Conservation (phyloP, 2,329 filamentous ascomycete species). For the Penicillium sp. region DNA sequence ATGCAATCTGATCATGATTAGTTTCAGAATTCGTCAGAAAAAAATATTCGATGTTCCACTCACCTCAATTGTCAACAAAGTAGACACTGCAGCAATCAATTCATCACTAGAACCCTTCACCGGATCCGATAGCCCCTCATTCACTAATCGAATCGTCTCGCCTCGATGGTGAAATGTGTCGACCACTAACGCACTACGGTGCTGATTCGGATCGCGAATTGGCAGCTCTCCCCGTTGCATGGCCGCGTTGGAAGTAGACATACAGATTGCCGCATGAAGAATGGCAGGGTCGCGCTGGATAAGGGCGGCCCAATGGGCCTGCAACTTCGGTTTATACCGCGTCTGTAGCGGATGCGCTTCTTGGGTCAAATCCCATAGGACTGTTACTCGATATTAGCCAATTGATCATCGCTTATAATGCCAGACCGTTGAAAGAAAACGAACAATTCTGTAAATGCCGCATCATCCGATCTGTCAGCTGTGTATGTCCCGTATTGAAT, state of each 20-base stretch:
- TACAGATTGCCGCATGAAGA: constrained; percentile 42
- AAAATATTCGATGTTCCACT: neutral
- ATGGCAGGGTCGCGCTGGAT: constrained; percentile 40
- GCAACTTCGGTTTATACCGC: constrained; percentile 37
- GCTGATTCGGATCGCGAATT: constrained; percentile 35
- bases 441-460: constrained; percentile 41
- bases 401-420: neutral
- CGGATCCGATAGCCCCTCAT: constrained; percentile 41
- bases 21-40: neutral
- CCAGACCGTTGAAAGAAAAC: constrained; percentile 9
- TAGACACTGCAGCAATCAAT: constrained; percentile 42
- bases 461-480: constrained; percentile 41
- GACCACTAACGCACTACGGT: constrained; percentile 35
- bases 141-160: constrained; percentile 43
- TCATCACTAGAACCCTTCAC: constrained; percentile 43
- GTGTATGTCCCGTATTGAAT: constrained; percentile 39
- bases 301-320: constrained; percentile 40
- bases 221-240: constrained; percentile 38
- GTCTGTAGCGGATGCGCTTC: constrained; percentile 40
- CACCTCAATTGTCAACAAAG: constrained; percentile 45
- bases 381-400: constrained; percentile 23
- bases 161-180: constrained; percentile 43
- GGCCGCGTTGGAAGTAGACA: constrained; percentile 40
- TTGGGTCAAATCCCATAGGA: constrained; percentile 40
- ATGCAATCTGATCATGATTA: constrained; percentile 35